Conservation (phyloP, 176 grass and related monocot species). For the Raddia guianensis region DNA sequence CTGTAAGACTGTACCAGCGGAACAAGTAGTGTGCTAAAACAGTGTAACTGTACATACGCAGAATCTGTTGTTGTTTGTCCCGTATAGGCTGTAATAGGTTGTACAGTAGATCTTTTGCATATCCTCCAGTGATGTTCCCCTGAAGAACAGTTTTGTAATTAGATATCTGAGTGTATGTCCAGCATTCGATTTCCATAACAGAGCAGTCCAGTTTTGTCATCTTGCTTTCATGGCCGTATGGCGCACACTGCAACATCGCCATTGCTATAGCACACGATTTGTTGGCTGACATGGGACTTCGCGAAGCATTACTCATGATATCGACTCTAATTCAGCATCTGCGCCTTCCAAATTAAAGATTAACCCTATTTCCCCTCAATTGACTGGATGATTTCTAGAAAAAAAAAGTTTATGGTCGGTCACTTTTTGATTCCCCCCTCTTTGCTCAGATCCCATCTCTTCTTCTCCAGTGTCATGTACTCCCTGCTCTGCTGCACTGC, state of each 20-base stretch:
- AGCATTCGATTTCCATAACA: background rate
- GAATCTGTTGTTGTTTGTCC: constrained; percentile 15
- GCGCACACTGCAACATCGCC: background rate
- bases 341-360: background rate
- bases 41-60: constrained; percentile 26
- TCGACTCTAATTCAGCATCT: background rate
- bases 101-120: constrained; percentile 37
- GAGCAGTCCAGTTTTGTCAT: background rate
- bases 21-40: constrained; percentile 14
- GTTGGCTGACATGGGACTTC: background rate
- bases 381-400: no score
- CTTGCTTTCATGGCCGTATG: background rate
- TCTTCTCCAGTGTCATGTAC: constrained; percentile 39
- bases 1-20: background rate
- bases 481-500: constrained; percentile 8
- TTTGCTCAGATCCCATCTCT: constrained; percentile 20
- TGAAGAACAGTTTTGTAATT: constrained; percentile 43
- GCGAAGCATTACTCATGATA: background rate
- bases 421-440: background rate
- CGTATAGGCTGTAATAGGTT: background rate
- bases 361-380: background rate
- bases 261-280: background rate
- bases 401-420: background rate
- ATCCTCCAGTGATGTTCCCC: constrained; percentile 21
- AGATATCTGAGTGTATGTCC: constrained; percentile 3